Evolutionary conservation across 2,329 filamentous ascomycete genomes (phyloP).

Genomic region (Epichloe uncinata): DNA sequence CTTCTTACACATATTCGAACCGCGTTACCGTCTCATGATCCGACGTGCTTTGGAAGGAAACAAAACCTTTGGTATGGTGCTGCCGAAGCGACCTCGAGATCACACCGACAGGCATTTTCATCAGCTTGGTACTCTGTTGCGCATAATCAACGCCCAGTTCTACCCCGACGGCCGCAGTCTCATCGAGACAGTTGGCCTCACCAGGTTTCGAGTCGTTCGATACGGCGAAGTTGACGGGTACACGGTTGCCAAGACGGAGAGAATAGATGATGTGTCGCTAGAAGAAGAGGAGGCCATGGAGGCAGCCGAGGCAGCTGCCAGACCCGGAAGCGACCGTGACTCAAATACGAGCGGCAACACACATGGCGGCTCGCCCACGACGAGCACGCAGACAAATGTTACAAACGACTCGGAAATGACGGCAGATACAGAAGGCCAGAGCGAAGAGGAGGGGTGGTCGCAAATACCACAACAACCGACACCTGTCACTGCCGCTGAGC

Average conservation of each 20-base stretch:
- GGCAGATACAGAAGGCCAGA: background rate
- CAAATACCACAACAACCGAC: background rate
- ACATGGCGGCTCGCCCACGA: background rate
- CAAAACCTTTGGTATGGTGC: conserved; percentile 74
- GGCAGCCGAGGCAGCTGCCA: conserved; percentile 39
- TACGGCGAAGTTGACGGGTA: conserved; percentile 63
- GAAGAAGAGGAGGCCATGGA: conserved; percentile 70
- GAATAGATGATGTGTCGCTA: conserved; percentile 68
- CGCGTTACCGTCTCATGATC: conserved; percentile 85
- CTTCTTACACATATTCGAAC: conserved; percentile 84
- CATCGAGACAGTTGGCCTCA: conserved; percentile 63
- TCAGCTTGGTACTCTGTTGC: conserved; percentile 64
- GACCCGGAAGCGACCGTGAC: background rate
- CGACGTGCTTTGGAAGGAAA: conserved; percentile 57
- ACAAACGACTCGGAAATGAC: background rate
- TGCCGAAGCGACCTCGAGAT: conserved; percentile 43
- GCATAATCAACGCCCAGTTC: conserved; percentile 60
- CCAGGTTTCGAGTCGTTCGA: conserved; percentile 59
- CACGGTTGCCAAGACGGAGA: conserved; percentile 58
- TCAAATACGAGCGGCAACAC: background rate
- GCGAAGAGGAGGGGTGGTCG: background rate
- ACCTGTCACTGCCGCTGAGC: conserved; percentile 2
- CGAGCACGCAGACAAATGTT: background rate
- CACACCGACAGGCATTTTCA: conserved; percentile 37
- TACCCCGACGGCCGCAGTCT: conserved; percentile 71